Evolutionary conservation across 1,139 yeast species (phyloP).

Genomic region (Pichia sp.): DNA sequence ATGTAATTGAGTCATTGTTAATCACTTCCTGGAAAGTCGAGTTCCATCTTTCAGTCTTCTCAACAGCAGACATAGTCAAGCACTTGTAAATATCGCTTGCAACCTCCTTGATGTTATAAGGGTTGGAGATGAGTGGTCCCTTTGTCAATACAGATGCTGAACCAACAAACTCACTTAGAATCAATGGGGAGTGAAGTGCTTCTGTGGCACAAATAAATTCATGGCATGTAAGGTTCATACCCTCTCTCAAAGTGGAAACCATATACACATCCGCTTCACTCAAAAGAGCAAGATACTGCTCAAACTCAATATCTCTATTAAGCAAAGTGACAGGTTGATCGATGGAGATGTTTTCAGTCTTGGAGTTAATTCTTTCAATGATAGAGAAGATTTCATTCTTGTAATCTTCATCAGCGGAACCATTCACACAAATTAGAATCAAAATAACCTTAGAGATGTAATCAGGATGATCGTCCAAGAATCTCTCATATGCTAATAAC

Average conservation of each 20-base stretch:
- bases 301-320: slow-evolving; percentile 83
- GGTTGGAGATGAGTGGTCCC: slow-evolving; percentile 78
- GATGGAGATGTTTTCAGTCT: slow-evolving; percentile 64
- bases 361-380: slow-evolving; percentile 78
- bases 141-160: slow-evolving; percentile 70
- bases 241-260: slow-evolving; percentile 91
- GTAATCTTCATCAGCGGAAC: slow-evolving; percentile 44
- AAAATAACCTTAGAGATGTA: slow-evolving; percentile 64
- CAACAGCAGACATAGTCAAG: slow-evolving; percentile 54
- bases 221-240: slow-evolving; percentile 93
- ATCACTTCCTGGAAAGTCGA: slow-evolving; percentile 50
- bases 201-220: slow-evolving; percentile 79
- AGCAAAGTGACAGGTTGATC: slow-evolving; percentile 78
- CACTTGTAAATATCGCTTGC: slow-evolving; percentile 56
- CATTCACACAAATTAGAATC: slow-evolving; percentile 71
- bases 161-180: slow-evolving; percentile 91
- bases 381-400: slow-evolving; percentile 70
- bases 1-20: slow-evolving; percentile 62
- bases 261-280: slow-evolving; percentile 83
- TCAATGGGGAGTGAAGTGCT: slow-evolving; percentile 69
- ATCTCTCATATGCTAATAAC: slow-evolving; percentile 76
- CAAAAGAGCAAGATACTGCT: slow-evolving; percentile 80
- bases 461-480: slow-evolving; percentile 64
- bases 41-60: slow-evolving; percentile 57
- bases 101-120: slow-evolving; percentile 76